Evolutionary conservation across 306 rosid genomes (phyloP).

Genomic region (Vicia faba): DNA sequence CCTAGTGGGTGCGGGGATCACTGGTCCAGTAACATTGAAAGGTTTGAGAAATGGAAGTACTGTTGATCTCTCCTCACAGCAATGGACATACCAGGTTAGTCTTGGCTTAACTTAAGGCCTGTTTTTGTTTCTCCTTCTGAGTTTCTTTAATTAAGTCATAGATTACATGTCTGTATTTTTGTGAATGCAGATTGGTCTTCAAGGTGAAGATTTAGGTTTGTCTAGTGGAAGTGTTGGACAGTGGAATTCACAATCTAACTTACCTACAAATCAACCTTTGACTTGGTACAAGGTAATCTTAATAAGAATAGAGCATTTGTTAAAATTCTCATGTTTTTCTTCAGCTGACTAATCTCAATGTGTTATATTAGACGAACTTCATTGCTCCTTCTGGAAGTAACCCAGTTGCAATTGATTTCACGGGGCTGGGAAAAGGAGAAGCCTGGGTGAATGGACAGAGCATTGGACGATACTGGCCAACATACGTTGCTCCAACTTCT

Average conservation of each 20-base stretch:
- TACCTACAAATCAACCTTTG: constrained; percentile 79
- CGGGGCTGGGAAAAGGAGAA: constrained; percentile 92
- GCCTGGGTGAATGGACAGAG: constrained; percentile 98
- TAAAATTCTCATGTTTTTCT: not conserved
- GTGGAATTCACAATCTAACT: constrained; percentile 67
- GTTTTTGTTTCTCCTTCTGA: constrained; percentile 19
- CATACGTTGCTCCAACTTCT: constrained; percentile 46
- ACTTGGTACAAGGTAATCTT: constrained; percentile 92
- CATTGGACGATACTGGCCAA: constrained; percentile 95
- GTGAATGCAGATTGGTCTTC: constrained; percentile 74
- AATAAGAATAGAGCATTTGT: not conserved
- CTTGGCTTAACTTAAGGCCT: constrained; percentile 24
- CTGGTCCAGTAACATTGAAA: constrained; percentile 81
- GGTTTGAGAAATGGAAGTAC: constrained; percentile 57
- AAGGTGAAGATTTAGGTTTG: constrained; percentile 66
- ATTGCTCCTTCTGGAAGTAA: constrained; percentile 64
- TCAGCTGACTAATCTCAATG: constrained; percentile 14
- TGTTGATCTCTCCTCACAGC: constrained; percentile 70
- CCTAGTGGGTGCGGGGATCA: constrained; percentile 75
- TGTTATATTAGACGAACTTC: constrained; percentile 64
- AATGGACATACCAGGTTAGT: constrained; percentile 91
- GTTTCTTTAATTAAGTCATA: constrained; percentile 3
- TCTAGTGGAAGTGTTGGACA: constrained; percentile 64
- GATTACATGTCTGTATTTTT: constrained; percentile 10
- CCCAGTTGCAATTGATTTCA: constrained; percentile 88